These are phyloP conservation scores for Dictyostelium brefeldianum DNA, from an alignment of 78 protist genomes.

Conservation along the genomic window DNA sequence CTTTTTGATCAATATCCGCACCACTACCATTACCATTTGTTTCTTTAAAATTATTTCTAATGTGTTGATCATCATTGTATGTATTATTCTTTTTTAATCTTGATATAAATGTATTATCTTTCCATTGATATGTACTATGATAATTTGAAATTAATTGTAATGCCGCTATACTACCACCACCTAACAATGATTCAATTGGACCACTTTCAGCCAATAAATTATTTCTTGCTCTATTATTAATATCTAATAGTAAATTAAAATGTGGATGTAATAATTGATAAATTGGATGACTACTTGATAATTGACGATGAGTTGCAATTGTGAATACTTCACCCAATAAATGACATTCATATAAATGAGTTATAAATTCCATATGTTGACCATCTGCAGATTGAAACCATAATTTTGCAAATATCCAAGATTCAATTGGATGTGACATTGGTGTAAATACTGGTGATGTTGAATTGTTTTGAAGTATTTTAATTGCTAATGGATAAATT, in stretches of 20 bases:
- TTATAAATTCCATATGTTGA: constrained; percentile 62
- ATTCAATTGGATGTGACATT: not conserved
- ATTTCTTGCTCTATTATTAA: constrained; percentile 37
- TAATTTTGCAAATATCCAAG: constrained; percentile 47
- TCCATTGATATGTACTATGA: constrained; percentile 13
- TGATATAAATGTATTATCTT: constrained; percentile 26
- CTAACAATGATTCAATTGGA: constrained; percentile 48
- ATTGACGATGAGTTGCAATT: constrained; percentile 58
- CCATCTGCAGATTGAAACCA: constrained; percentile 77
- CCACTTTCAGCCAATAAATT: constrained; percentile 8
- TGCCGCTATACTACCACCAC: constrained; percentile 54
- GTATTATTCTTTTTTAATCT: constrained; percentile 2
- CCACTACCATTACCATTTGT: not conserved
- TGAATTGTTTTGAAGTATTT: constrained; percentile 17
- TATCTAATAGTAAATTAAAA: constrained; percentile 30
- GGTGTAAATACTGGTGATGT: constrained; percentile 54
- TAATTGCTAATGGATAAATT: constrained; percentile 22
- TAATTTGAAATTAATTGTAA: constrained; percentile 27
- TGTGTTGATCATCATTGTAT: not conserved
- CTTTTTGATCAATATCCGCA: not conserved
- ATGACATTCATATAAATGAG: constrained; percentile 50
- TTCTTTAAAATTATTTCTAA: not conserved
- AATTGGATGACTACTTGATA: constrained; percentile 40
- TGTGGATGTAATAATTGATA: constrained; percentile 59
- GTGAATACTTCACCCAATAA: constrained; percentile 54